Conservation (phyloP, 2,329 filamentous ascomycete species). For the Ceratocystis cubensis region DNA sequence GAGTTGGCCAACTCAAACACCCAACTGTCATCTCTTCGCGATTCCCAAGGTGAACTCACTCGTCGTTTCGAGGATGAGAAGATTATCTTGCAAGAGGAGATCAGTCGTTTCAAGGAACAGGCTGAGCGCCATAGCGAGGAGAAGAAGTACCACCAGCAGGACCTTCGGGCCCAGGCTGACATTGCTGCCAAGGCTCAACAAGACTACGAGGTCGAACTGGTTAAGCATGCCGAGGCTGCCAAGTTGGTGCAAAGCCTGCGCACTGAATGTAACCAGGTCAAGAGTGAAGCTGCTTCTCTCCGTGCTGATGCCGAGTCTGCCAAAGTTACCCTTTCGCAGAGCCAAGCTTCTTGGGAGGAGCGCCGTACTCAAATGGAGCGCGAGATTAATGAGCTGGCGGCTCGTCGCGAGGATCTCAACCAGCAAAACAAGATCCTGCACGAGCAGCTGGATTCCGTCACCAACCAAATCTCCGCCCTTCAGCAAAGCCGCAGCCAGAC, state of each 20-base stretch:
- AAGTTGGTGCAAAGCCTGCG: slow-evolving; percentile 70
- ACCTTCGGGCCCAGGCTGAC: slow-evolving; percentile 82
- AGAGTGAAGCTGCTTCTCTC: slow-evolving; percentile 61
- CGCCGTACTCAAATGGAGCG: slow-evolving; percentile 67
- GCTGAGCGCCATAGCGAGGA: slow-evolving; percentile 67
- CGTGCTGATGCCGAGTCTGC: slow-evolving; percentile 77
- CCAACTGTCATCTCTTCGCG: slow-evolving; percentile 67
- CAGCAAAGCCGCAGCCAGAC: slow-evolving; percentile 58
- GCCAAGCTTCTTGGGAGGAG: slow-evolving; percentile 78
- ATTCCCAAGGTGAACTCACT: slow-evolving; percentile 63
- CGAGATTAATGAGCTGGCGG: slow-evolving; percentile 67
- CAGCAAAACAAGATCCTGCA: slow-evolving; percentile 86
- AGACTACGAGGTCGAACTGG: slow-evolving; percentile 85
- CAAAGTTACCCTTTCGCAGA: slow-evolving; percentile 64
- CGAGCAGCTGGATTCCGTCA: slow-evolving; percentile 74
- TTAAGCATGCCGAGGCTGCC: slow-evolving; percentile 93
- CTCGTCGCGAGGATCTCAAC: slow-evolving; percentile 69
- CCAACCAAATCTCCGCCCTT: slow-evolving; percentile 62
- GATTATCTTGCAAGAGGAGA: slow-evolving; percentile 61
- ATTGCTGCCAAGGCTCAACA: slow-evolving; percentile 89
- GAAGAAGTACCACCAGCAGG: slow-evolving; percentile 74
- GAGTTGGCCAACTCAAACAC: slow-evolving; percentile 73
- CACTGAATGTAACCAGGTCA: slow-evolving; percentile 67
- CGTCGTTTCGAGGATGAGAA: slow-evolving; percentile 72
- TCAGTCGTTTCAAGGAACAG: slow-evolving; percentile 70